Percentiles rank a stretch among this genome's conserved stretches.
These are phyloP conservation scores for Blumeria hordei DNA, from an alignment of 2,329 filamentous ascomycete genomes.

Conservation along the genomic window DNA sequence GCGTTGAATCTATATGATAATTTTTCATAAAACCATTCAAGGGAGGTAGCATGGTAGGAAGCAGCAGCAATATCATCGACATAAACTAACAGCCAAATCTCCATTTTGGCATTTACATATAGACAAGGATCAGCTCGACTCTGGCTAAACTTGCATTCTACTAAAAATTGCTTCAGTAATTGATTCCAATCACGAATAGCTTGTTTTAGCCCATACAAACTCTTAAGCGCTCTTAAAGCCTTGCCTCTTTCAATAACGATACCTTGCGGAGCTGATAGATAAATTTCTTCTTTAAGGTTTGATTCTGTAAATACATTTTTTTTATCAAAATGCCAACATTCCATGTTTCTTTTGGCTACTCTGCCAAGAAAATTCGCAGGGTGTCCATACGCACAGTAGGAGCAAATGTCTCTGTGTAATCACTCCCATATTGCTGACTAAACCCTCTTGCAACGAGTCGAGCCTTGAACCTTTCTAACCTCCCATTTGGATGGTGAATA, in stretches of 20 bases:
- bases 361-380: neutral
- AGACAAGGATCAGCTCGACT: neutral
- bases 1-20: too few species aligned
- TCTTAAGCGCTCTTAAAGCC: neutral
- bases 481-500: neutral
- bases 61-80: too few species aligned
- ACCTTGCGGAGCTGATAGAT: neutral
- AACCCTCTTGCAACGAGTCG: too few species aligned
- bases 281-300: neutral
- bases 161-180: neutral
- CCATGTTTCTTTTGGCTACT: neutral
- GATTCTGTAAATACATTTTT: neutral
- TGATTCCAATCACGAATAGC: neutral
- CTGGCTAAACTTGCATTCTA: neutral
- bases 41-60: too few species aligned
- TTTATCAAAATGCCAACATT: neutral
- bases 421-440: too few species aligned
- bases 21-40: too few species aligned
- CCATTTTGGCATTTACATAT: neutral
- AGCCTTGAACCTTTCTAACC: too few species aligned
- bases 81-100: too few species aligned
- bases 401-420: too few species aligned
- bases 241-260: too few species aligned
- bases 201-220: constrained; percentile 1
- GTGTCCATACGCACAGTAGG: too few species aligned